Conservation (phyloP, 2,329 filamentous ascomycete genomes). For the Beauveria sp. region DNA sequence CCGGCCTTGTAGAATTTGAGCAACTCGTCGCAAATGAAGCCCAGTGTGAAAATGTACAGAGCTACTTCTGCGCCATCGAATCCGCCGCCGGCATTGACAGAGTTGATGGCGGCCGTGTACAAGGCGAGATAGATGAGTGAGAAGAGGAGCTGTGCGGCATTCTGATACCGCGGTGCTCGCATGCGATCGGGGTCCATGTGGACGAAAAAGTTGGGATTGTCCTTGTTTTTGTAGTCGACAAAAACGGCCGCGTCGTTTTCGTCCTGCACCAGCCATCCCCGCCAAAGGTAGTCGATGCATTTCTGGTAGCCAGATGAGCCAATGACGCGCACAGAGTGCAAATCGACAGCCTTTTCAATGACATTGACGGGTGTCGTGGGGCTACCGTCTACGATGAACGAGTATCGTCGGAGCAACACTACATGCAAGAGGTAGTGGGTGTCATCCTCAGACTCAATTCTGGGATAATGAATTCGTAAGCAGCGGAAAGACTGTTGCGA, state of each 20-base stretch:
- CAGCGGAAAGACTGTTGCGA: neutral
- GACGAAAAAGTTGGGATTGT: conserved; percentile 65
- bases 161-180: conserved; percentile 88
- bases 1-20: conserved; percentile 93
- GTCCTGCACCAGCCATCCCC: conserved; percentile 93
- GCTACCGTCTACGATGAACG: conserved; percentile 64
- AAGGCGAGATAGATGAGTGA: conserved; percentile 76
- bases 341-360: conserved; percentile 85
- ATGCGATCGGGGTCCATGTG: conserved; percentile 94
- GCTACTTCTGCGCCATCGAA: conserved; percentile 77
- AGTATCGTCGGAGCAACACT: conserved; percentile 81
- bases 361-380: conserved; percentile 75
- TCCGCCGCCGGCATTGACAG: conserved; percentile 77
- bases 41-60: conserved; percentile 84
- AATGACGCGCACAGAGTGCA: conserved; percentile 84
- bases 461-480: conserved; percentile 23
- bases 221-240: conserved; percentile 77
- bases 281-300: conserved; percentile 88
- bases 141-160: conserved; percentile 76
- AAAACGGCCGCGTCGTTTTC: conserved; percentile 86
- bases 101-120: conserved; percentile 89
- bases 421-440: conserved; percentile 70
- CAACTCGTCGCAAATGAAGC: conserved; percentile 82
- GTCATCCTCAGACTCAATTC: conserved; percentile 81
- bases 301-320: conserved; percentile 93